Evolutionary conservation across 2,329 filamentous ascomycete species (phyloP), one percentile per base, ranked within the genome.

Genomic region (Plectosphaerella sp.): DNA sequence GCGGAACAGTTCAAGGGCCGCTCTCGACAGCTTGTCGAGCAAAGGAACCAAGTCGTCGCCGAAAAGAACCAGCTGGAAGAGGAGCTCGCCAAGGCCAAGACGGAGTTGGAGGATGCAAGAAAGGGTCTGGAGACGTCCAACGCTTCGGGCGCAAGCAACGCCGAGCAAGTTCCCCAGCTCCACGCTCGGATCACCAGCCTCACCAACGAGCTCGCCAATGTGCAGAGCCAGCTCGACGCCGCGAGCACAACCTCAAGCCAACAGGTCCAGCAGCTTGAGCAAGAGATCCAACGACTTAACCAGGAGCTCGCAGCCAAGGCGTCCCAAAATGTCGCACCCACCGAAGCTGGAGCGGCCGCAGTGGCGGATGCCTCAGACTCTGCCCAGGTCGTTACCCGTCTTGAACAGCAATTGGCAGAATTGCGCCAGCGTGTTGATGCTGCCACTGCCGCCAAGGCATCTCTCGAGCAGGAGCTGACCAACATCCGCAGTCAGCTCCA

Each of bases 371-470:
- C 70, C 14, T 67, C 78, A 33, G 67, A 78, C 45, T 64, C 71
- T 35, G 61, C 63, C 49, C 69, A 87, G 73, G 69, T 79, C 61
- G 63, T 75, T 5, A 58, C 68, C 9, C 68, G 73, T 47, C 63
- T 80, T 16, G 75, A 83, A 55, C 71, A 74, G 55, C 74, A 83
- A 55, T 69, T 84, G 8, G 58, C 65, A 2, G 65, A 72, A 42
- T 65, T 75, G 14, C 76, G 71, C 20, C 80, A 84, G 58, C 82
- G 92, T 59, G 78, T 94, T 10, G 83, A 86, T 43, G 76, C 75
- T 2, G 78, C 86, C 50, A 84, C 73, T 7, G 74, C 83, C 10
- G 85, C 94, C 64, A 91, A 89, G 67, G 76, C 84, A 16, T 75
- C 75, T 2, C 75, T 89, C n/a, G 82, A 90, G 57, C 72, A 82